Evolutionary conservation across 805 yeast genomes (phyloP), one percentile per base, ranked within the genome.

Genomic region (Yamadazyma laniorum): DNA sequence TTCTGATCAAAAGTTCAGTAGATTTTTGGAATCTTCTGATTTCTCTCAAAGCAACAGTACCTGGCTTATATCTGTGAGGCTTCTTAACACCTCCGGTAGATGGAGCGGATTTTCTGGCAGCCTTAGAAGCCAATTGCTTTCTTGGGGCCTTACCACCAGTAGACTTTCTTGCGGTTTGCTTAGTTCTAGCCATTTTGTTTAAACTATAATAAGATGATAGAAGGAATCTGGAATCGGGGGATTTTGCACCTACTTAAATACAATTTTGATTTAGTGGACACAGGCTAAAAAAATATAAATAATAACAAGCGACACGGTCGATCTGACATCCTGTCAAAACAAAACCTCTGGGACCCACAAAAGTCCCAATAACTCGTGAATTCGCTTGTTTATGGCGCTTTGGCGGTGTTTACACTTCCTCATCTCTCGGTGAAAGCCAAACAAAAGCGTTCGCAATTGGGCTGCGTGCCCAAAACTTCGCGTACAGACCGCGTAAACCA

Each of bases 131-230:
- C 55, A 67, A 65, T 56, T 67, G 72, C 58, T 67, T 67, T 67
- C 72, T 67, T 53, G 72, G 72, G 45, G 72, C 72, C 55, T 67
- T 67, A 60, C 72, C 72, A 61, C 72, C 72, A 47, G 72, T 67
- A 43, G 72, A 67, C 57, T 67, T 67, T 67, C 72, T 67, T 41
- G 72, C 72, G 34, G 72, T 67, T 63, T 67, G 72, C 47, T 67
- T 67, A 41, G 72, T 67, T 67, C 72, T 67, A 51, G 72, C 72
- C 72, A 67, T 67, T 32, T 9, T 35, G 14, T 11, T 30, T 29
- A n/a, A 25, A 38, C 33, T 23, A n/a, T n/a, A n/a, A n/a, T n/a
- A 25, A 14, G 3, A 14, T 32, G 37, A 41, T 38, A 19, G 33
- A 14, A 15, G 18, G 4, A 19, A 12, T n/a, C n/a, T n/a, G n/a